Evolutionary conservation across 805 yeast genomes (phyloP).

Genomic region (Saccharomyces paradoxus): DNA sequence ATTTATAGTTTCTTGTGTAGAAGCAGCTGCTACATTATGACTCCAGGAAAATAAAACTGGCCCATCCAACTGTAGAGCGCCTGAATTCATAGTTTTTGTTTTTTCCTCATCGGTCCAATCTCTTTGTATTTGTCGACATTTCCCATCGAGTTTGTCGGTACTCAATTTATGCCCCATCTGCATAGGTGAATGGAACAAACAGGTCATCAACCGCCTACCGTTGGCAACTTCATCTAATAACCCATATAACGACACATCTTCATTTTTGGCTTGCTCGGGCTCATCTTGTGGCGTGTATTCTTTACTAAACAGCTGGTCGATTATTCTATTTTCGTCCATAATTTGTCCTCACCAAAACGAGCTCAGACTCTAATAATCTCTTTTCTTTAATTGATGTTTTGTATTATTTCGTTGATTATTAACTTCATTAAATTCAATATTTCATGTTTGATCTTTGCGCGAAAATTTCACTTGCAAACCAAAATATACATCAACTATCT

Average conservation of each 20-base stretch:
- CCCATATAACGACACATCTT: constrained; percentile 12
- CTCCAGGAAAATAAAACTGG: constrained; percentile 29
- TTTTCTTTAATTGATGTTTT: not conserved
- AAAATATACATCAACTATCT: not conserved
- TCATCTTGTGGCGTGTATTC: not conserved
- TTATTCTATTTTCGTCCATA: not conserved
- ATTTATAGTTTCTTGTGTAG: not conserved
- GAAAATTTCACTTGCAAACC: not conserved
- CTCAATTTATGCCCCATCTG: not conserved
- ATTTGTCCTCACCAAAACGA: not conserved
- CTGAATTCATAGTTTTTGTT: constrained; percentile 2
- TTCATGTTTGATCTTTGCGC: not conserved
- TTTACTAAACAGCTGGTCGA: not conserved
- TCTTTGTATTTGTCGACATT: constrained; percentile 1
- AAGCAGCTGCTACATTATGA: constrained; percentile 6
- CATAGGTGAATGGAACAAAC: constrained; percentile 7
- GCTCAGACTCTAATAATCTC: not conserved
- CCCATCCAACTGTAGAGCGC: constrained; percentile 15
- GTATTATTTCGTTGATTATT: not conserved
- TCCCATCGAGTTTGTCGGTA: not conserved
- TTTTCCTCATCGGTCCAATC: constrained; percentile 1
- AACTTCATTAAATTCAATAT: not conserved
- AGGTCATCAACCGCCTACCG: constrained; percentile 22
- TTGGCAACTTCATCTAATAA: constrained; percentile 18
- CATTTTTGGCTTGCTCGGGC: constrained; percentile 1